Base-by-base conservation (phyloP, 371 early-diverging fungal species). In the Blakeslea trispora region DNA sequence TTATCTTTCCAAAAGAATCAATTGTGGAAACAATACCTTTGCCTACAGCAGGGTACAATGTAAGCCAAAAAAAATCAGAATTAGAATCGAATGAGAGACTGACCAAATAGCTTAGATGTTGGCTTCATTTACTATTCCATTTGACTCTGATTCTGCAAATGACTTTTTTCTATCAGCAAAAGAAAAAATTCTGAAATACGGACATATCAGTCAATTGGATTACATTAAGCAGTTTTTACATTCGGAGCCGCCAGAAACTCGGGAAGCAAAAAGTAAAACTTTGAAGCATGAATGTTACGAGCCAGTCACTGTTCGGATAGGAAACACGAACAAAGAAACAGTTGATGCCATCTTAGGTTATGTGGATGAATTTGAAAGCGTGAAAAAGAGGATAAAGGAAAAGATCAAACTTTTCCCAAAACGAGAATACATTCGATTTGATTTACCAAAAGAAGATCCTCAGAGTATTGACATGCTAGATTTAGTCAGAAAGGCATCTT, bases 1-100 rank as follows among this genome's bases (percentile, higher is more conserved):
- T 66, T 18, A 32, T 75, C 14, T 71, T 80, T 45, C 80, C 80
- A 1, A 74, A 74, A 45, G 61, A 72, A 0, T 55, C 63, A 1
- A 67, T 79, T 6, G 23, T 76, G 14, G 43, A 56, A 18, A 17
- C 43, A n/a, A 48, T 49, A 32, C 23, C 39, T 6, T 7, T 48
- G 1, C 17, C 5, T 23, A 8, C 19, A 42, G 18, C 9, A 14
- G 42, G 3, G 6, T 42, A 42, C n/a, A 17, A 17, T 37, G 37
- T 37, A 37, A 32, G 15, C 31, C 3, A 35, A 3, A 34, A 32
- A 32, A 32, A 32, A 32, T 32, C 32, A 32, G 5, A 10, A 5
- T 32, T 6, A 32, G 32, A 32, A 32, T 32, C 32, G 10, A 32
- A 32, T 5, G 18, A 32, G 34, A 28, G 7, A 15, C 24, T 17